Conservation (phyloP, 2,329 filamentous ascomycete species). For the Fusarium sp. region DNA sequence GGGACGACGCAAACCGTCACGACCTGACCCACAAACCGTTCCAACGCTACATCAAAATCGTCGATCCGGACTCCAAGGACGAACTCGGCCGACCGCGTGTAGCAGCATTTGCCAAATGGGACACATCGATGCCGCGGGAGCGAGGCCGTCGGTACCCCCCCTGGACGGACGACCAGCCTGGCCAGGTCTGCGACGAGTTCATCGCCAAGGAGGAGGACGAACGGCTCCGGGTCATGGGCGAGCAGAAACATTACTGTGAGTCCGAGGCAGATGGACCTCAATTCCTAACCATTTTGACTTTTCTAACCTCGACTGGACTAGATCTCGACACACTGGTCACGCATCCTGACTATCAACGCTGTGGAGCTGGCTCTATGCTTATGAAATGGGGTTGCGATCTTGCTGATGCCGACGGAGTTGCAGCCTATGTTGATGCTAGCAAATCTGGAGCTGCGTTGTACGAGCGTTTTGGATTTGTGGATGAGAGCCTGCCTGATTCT, state of each 20-base stretch:
- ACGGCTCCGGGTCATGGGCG: slow-evolving; percentile 34
- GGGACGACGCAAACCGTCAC: slow-evolving; percentile 30
- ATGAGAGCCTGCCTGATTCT: slow-evolving; percentile 25
- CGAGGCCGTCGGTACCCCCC: slow-evolving; percentile 37
- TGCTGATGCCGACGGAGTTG: slow-evolving; percentile 37
- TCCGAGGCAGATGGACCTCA: no score
- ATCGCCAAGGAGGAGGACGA: slow-evolving; percentile 30
- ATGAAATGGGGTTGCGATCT: slow-evolving; percentile 45
- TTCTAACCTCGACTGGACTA: neutral
- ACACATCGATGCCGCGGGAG: slow-evolving; percentile 20
- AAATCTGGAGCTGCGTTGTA: slow-evolving; percentile 31
- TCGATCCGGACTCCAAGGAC: slow-evolving; percentile 28
- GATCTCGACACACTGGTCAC: slow-evolving; percentile 47
- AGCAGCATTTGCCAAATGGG: slow-evolving; percentile 41
- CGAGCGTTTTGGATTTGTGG: slow-evolving; percentile 32
- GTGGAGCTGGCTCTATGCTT: slow-evolving; percentile 44
- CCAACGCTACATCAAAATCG: slow-evolving; percentile 37
- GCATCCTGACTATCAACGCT: slow-evolving; percentile 45
- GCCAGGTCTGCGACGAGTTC: slow-evolving; percentile 29
- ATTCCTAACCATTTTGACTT: neutral
- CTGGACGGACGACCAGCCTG: slow-evolving; percentile 32
- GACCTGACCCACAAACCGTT: slow-evolving; percentile 34
- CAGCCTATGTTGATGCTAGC: slow-evolving; percentile 45
- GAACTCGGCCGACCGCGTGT: slow-evolving; percentile 17
- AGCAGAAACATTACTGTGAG: slow-evolving; percentile 35